These are phyloP conservation scores for Termitomyces sp. DNA, from an alignment of 768 basidiomycete species.

Conservation along the genomic window DNA sequence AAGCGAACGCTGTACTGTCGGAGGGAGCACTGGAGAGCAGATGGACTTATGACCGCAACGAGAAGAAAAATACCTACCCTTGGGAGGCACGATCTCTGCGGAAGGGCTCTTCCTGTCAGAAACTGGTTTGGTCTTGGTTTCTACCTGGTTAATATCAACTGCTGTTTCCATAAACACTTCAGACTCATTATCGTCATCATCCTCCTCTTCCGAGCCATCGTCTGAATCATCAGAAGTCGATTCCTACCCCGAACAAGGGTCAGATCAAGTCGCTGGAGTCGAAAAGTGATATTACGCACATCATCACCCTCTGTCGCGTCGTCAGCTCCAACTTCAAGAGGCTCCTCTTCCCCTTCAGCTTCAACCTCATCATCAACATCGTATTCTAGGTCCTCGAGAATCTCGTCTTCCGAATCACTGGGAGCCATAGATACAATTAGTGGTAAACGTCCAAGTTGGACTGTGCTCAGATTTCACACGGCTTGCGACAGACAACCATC, in stretches of 20 bases:
- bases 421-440: constrained; percentile 32
- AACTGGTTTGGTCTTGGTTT: constrained; percentile 16
- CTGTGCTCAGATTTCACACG: constrained; percentile 14
- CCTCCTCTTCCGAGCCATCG: constrained; percentile 42
- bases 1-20: constrained; percentile 26
- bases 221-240: constrained; percentile 58
- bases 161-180: constrained; percentile 20
- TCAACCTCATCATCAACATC: constrained; percentile 44
- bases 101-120: constrained; percentile 7
- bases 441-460: neutral
- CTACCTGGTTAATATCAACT: constrained; percentile 19
- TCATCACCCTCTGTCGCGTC: constrained; percentile 69
- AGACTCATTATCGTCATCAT: constrained; percentile 38
- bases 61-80: constrained; percentile 4
- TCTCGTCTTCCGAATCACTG: constrained; percentile 63
- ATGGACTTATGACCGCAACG: neutral
- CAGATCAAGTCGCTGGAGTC: neutral
- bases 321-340: constrained; percentile 37
- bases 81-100: constrained; percentile 4
- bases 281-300: constrained; percentile 34
- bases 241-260: constrained; percentile 32
- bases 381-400: constrained; percentile 52
- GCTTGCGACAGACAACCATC: constrained; percentile 12
- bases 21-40: constrained; percentile 12
- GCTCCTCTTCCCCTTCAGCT: constrained; percentile 47